phyloP scores from a whole-genome alignment of 208 protist species.

The Crithidia brevicula region DNA sequence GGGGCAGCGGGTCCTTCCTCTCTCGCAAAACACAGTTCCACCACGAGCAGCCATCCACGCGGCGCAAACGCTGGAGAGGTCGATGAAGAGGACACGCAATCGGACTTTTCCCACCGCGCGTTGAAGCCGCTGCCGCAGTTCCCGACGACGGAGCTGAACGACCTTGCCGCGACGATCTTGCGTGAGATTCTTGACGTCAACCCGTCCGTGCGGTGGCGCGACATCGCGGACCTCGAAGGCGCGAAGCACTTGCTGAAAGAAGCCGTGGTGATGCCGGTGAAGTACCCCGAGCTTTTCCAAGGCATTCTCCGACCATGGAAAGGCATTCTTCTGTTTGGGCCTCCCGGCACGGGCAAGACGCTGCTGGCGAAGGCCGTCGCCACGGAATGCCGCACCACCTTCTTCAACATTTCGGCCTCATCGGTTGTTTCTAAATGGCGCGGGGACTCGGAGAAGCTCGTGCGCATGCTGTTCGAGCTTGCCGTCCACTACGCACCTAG shows the following conservation, averaged over 20 bases:
- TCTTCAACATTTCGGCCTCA: slow-evolving; percentile 98
- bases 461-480: slow-evolving; percentile 95
- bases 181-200: slow-evolving; percentile 91
- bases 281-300: slow-evolving; percentile 90
- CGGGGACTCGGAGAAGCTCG: slow-evolving; percentile 98
- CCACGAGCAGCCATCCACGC: too few species aligned
- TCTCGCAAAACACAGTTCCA: too few species aligned
- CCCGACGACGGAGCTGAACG: slow-evolving; percentile 71
- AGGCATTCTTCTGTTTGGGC: slow-evolving; percentile 96
- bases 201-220: slow-evolving; percentile 85
- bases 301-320: slow-evolving; percentile 96
- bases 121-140: slow-evolving; percentile 85
- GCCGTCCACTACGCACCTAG: slow-evolving; percentile 92
- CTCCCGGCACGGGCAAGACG: slow-evolving; percentile 98
- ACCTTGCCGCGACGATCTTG: slow-evolving; percentile 79
- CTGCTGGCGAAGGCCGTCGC: slow-evolving; percentile 97
- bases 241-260: slow-evolving; percentile 96
- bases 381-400: slow-evolving; percentile 97
- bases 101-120: slow-evolving; percentile 48
- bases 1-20: too few species aligned
- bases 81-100: slow-evolving; percentile 31
- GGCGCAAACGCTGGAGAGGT: too few species aligned
- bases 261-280: slow-evolving; percentile 92
- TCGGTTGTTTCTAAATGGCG: slow-evolving; percentile 98
- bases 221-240: slow-evolving; percentile 92